These are phyloP conservation scores for Mycena vitilis DNA, from an alignment of 768 basidiomycete species.

Conservation along the genomic window DNA sequence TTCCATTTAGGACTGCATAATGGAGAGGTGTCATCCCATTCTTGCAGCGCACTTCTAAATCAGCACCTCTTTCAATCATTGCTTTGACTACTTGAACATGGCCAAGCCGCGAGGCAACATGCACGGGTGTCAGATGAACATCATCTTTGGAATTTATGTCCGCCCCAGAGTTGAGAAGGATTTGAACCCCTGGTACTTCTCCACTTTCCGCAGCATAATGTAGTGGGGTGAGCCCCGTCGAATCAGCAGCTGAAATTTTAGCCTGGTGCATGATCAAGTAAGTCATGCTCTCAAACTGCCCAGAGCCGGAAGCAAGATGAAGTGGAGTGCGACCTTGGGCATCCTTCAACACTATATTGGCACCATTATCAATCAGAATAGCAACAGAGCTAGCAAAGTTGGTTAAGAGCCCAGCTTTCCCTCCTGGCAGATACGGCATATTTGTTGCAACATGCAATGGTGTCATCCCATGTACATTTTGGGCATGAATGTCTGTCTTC, in stretches of 20 bases:
- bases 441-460: constrained; percentile 28
- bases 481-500: constrained; percentile 13
- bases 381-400: constrained; percentile 16
- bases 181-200: constrained; percentile 1
- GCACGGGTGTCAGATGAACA: constrained; percentile 5
- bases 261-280: constrained; percentile 6
- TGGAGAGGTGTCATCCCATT: constrained; percentile 31
- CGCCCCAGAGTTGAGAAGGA: constrained; percentile 18
- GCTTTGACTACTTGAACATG: constrained; percentile 7
- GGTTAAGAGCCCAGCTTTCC: not conserved
- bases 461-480: constrained; percentile 22
- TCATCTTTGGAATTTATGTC: constrained; percentile 4
- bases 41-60: not conserved
- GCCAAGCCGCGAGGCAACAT: constrained; percentile 9
- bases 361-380: constrained; percentile 17
- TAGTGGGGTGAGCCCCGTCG: not conserved
- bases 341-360: constrained; percentile 14
- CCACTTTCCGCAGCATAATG: constrained; percentile 25
- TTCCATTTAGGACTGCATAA: constrained; percentile 25
- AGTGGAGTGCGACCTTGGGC: constrained; percentile 22
- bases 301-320: constrained; percentile 23
- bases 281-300: constrained; percentile 14
- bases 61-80: constrained; percentile 8
- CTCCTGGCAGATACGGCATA: constrained; percentile 11
- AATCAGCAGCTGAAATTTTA: not conserved